These are phyloP conservation scores for Blastobotrys elegans DNA, from an alignment of 1,139 yeast species.

Conservation along the genomic window DNA sequence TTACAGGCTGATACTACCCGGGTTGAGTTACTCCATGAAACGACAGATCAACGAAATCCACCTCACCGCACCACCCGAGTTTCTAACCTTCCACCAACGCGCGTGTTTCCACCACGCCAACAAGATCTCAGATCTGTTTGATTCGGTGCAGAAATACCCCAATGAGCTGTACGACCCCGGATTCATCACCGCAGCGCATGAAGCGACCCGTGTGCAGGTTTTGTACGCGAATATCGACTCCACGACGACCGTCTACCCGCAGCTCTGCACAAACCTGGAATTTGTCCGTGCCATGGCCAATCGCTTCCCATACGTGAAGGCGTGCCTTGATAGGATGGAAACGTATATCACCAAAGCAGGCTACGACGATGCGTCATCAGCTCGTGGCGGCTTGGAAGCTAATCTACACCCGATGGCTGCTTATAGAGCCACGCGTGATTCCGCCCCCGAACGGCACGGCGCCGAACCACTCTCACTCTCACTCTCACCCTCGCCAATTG, in stretches of 20 bases:
- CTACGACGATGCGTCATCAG: neutral
- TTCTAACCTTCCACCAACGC: constrained; percentile 6
- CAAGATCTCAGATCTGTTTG: constrained; percentile 3
- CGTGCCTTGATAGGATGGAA: constrained; percentile 6
- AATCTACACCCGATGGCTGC: constrained; percentile 11
- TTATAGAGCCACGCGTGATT: constrained; percentile 2
- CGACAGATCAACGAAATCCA: constrained; percentile 9
- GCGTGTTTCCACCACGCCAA: constrained; percentile 11
- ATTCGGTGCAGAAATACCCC: neutral
- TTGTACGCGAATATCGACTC: constrained; percentile 2
- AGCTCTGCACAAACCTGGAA: neutral
- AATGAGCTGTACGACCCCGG: constrained; percentile 8
- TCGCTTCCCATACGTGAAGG: constrained; percentile 4
- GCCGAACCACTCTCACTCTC: neutral
- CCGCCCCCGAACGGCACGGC: constrained; percentile 1
- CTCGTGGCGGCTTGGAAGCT: constrained; percentile 7
- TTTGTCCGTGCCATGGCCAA: constrained; percentile 2
- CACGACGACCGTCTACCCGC: neutral
- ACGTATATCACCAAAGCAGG: constrained; percentile 3
- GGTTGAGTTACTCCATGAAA: constrained; percentile 11
- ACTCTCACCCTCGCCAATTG: neutral
- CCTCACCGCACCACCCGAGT: constrained; percentile 10
- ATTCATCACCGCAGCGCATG: constrained; percentile 12
- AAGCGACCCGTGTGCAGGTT: constrained; percentile 11
- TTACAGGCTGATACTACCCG: constrained; percentile 13